Evolutionary conservation across 2,329 filamentous ascomycete species (phyloP), one percentile per base, ranked within the genome.

Genomic region (Claviceps maximensis): DNA sequence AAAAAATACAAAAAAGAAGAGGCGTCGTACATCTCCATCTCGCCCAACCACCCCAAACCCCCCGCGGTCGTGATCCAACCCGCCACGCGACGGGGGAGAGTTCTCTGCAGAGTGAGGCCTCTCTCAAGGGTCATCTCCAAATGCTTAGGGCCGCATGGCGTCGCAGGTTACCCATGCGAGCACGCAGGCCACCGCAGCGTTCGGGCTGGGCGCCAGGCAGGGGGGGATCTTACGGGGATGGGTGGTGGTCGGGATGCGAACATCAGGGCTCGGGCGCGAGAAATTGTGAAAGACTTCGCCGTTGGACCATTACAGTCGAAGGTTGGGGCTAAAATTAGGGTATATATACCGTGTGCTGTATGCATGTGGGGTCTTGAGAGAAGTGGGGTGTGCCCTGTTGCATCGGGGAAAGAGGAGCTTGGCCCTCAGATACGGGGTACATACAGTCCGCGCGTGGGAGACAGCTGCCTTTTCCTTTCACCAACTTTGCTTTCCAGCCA

Each of bases 31-130:
- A 65, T 71, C 71, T 73, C 78, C 73, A 78, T 78, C 77, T 74
- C 73, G 68, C 68, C 65, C 66, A 65, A 63, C 69, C 69, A 73
- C 70, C 73, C 75, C 79, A 82, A 76, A 70, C 78, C 77, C 76
- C 73, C 66, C 73, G 71, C 74, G 72, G 74, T 75, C 79, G 81
- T 83, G 68, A 76, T 84, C 81, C 81, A 80, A 70, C 73, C 71
- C 80, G 82, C 82, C 80, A 84, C 74, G 74, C 75, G 76, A 82
- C 78, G 81, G 80, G 79, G 80, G 78, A 80, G 75, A 81, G 73
- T 67, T 68, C 80, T 83, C 78, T 84, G 81, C 80, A 82, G 79
- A 82, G 81, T 84, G 78, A 84, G 70, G 54, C 81, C 81, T 83
- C 80, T 76, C 82, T 84, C 74, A 80, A 83, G 80, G 62, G 66